Evolutionary conservation across 106 monocot species (phyloP).

Genomic region (Ottelia alismoides): DNA sequence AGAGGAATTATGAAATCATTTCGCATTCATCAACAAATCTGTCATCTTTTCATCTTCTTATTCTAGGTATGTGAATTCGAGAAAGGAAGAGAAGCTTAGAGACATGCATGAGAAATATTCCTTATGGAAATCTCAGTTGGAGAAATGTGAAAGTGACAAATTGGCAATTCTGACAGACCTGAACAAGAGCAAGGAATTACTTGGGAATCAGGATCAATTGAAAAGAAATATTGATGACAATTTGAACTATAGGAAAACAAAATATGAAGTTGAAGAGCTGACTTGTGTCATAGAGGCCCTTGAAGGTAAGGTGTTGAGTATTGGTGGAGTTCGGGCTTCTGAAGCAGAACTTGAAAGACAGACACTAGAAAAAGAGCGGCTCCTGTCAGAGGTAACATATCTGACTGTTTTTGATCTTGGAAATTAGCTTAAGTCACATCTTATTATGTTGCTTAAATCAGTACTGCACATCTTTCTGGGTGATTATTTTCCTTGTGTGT

Average conservation of each 20-base stretch:
- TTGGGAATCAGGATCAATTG: conserved; percentile 63
- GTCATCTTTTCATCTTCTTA: conserved; percentile 1
- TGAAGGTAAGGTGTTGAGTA: conserved; percentile 48
- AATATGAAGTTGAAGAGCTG: conserved; percentile 79
- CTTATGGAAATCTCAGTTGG: conserved; percentile 39
- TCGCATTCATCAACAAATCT: neutral
- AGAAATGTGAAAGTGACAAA: conserved; percentile 54
- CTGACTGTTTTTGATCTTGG: too few species aligned
- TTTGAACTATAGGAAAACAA: conserved; percentile 86
- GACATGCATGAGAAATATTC: conserved; percentile 54
- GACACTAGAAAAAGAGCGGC: conserved; percentile 85
- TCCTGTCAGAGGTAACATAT: conserved; percentile 95
- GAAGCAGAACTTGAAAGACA: conserved; percentile 73
- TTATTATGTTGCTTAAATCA: too few species aligned
- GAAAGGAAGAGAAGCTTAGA: conserved; percentile 58
- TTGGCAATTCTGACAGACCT: conserved; percentile 49
- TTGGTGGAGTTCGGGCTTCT: conserved; percentile 51
- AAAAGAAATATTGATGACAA: conserved; percentile 99
- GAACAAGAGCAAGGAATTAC: conserved; percentile 69
- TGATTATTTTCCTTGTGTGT: too few species aligned
- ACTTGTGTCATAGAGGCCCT: conserved; percentile 57
- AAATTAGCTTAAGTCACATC: too few species aligned
- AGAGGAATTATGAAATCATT: neutral
- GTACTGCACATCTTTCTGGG: too few species aligned
- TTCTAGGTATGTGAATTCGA: conserved; percentile 69